Evolutionary conservation across 2,329 filamentous ascomycete genomes (phyloP).

Genomic region (Shiraia bambusicola): DNA sequence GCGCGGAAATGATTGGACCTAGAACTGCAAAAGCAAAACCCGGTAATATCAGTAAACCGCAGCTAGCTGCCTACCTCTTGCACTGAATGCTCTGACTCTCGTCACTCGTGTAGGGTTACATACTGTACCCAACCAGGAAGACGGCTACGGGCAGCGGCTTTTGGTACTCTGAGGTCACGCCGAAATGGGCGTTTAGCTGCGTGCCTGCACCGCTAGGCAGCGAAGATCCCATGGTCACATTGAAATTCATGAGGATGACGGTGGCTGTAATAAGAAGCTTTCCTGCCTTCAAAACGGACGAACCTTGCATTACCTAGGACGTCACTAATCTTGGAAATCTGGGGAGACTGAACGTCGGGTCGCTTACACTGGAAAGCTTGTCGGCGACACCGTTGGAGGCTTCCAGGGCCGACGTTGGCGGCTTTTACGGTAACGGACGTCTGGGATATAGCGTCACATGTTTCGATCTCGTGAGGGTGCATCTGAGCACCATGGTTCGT

Average conservation of each 20-base stretch:
- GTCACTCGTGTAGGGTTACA: background rate
- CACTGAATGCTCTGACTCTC: too few relatives aligned
- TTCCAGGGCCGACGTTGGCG: too few relatives aligned
- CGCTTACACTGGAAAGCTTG: too few relatives aligned
- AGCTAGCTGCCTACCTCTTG: too few relatives aligned
- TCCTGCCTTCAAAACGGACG: background rate
- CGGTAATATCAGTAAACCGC: background rate
- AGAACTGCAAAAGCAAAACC: background rate
- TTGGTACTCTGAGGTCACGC: background rate
- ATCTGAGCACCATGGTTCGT: too few relatives aligned
- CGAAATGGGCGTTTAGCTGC: background rate
- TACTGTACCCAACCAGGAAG: constrained; percentile 1
- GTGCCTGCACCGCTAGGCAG: background rate
- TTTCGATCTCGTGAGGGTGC: too few relatives aligned
- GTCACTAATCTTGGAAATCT: too few relatives aligned
- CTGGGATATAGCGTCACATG: too few relatives aligned
- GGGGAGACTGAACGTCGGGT: too few relatives aligned
- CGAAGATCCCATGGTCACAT: constrained; percentile 1
- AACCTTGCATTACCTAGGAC: too few relatives aligned
- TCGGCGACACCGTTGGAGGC: too few relatives aligned
- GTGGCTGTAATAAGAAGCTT: background rate
- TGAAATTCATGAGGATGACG: constrained; percentile 1
- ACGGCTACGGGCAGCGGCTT: background rate
- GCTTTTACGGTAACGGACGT: too few relatives aligned
- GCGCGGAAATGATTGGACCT: background rate